phyloP scores from a whole-genome alignment of 2,329 filamentous ascomycete genomes.

The Penicillium frequentans region DNA sequence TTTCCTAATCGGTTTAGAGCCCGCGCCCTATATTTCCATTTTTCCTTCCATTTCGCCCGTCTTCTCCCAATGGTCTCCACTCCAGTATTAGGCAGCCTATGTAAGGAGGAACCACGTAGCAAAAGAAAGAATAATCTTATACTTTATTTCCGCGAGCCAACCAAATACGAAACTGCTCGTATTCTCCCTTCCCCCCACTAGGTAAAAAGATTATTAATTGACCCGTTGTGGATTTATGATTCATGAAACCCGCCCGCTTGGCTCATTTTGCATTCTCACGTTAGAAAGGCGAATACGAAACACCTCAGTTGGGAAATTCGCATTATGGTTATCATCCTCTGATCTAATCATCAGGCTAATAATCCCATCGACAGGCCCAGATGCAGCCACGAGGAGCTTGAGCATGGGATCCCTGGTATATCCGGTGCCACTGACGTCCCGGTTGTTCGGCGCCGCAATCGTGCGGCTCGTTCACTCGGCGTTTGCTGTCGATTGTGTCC shows the following conservation, averaged over 20 bases:
- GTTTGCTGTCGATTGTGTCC: neutral
- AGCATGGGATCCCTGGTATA: neutral
- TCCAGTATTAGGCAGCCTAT: neutral
- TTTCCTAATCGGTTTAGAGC: neutral
- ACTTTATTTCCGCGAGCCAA: neutral
- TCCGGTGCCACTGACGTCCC: neutral
- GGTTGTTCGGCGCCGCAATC: neutral
- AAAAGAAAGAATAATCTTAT: neutral
- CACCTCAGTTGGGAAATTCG: neutral
- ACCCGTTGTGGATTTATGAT: neutral
- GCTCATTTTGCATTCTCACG: neutral
- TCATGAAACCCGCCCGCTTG: neutral
- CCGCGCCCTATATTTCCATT: neutral
- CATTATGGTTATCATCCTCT: neutral
- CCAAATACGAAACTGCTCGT: neutral
- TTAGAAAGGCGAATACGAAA: neutral
- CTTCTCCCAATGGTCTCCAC: neutral
- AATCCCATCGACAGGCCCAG: neutral
- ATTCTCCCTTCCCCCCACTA: neutral
- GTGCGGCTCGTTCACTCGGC: neutral
- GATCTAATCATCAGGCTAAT: neutral
- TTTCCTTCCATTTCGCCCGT: neutral
- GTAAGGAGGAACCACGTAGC: neutral
- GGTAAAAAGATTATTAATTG: neutral
- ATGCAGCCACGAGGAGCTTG: neutral